Base-by-base conservation (phyloP, 352 stramenopile species). In the Globisporangium nodosum region DNA sequence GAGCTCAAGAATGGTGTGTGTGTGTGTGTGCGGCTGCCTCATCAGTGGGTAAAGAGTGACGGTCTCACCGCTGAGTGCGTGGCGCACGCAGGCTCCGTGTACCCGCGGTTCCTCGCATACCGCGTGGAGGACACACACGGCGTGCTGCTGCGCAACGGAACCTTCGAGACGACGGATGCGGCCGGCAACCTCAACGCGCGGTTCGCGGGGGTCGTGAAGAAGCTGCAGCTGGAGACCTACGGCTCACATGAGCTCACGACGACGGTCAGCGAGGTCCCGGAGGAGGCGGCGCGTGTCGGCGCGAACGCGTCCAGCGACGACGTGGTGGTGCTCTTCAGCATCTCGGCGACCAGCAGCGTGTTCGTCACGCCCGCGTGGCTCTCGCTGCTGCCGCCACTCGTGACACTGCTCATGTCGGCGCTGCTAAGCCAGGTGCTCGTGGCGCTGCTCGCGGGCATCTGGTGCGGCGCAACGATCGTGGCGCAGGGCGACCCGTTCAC, bases 391-490 rank as follows among this genome's bases (percentile, higher is more conserved):
- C 84, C 84, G 35, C 84, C 84, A 33, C 21, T 90, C 15, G 79
- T 93, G 54, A 93, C 84, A 46, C 64, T 93, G n/a, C 47, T 86
- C 35, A 76, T 91, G 64, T 92, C 81, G 52, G 81, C 80, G 33
- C 58, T 78, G 57, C 61, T 91, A 40, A 82, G 77, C 16, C 79
- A 96, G 62, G 88, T 97, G 50, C 73, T 92, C 9, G 70, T 94
- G 24, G 80, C 85, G 12, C 67, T 97, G 27, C 74, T 96, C 45
- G 73, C 79, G 5, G 88, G 88, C 30, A 88, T 97, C 62, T 97
- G 88, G 87, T 85, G 85, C 49, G 88, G 88, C 45, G 83, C 87
- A 20, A 91, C 73, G 40, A 96, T 91, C 65, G 80, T 93, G 18
- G 83, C 71, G 60, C 74, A 85, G 47, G 85, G 85, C 56, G 80